Base-by-base conservation (phyloP, 73 alveolate species). In the Paramecium bursaria region DNA sequence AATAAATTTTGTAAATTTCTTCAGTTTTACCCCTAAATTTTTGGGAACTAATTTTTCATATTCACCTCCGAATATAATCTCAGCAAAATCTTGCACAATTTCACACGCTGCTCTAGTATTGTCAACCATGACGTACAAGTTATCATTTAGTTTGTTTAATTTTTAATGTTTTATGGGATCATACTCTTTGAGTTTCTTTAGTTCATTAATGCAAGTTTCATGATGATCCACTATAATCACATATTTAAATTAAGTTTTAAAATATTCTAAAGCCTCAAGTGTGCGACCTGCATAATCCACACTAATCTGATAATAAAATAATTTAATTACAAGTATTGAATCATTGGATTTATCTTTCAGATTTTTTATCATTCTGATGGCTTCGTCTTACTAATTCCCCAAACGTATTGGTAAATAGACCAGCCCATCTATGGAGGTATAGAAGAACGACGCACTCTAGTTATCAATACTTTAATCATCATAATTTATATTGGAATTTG, bases 201-300 rank as follows among this genome's bases (percentile, higher is more conserved):
- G 19, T 2, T 42, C 15, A 67, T 67, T 67, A 3, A 67, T 57
- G 44, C 82, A 67, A 19, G 82, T 67, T 67, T 67, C 33, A 19
- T 67, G 82, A 19, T 67, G 82, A 42, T 67, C 82, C 15, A 67
- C 22, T 7, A 67, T 57, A 4, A 67, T 42, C 1, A 67, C 82
- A 67, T 31, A 35, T 42, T 67, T 2, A 67, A 67, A 67, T 42
- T 44, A 39, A 9, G 17, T 35, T 0, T 42, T 33, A 25, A 67
- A 3, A 17, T 39, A 10, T 17, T 25, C 0, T 14, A 67, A 35
- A 27, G 33, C 44, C 7, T 67, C 60, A 53, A 53, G 44, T 3
- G 82, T 67, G 33, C 82, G 33, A 39, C 82, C 82, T 21, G 44
- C 33, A 67, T 67, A 67, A 14, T 67, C 82, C 2, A 67, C 53